These are phyloP conservation scores for Chiua virens DNA, from an alignment of 768 basidiomycete genomes.

Conservation along the genomic window DNA sequence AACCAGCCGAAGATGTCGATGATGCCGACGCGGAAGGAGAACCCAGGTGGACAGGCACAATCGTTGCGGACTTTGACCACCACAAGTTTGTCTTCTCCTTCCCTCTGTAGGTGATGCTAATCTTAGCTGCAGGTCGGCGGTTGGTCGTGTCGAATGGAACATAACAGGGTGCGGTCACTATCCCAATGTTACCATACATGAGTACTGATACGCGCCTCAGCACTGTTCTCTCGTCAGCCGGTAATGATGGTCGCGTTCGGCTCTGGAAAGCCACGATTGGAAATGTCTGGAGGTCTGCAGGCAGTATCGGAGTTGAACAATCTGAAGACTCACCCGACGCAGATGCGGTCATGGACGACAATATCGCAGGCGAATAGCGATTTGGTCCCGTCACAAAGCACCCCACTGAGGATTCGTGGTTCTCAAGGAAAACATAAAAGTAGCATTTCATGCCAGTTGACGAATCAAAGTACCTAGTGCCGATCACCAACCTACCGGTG, in stretches of 20 bases:
- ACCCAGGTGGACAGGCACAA: constrained; percentile 64
- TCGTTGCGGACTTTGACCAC: constrained; percentile 87
- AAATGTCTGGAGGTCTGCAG: constrained; percentile 82
- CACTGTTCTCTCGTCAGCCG: constrained; percentile 79
- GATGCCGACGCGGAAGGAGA: constrained; percentile 45
- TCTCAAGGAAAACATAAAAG: not conserved
- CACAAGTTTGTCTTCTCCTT: constrained; percentile 54
- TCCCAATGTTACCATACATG: not conserved
- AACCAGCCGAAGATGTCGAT: constrained; percentile 50
- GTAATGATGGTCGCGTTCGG: constrained; percentile 79
- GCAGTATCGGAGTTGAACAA: constrained; percentile 80
- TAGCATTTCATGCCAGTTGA: not conserved
- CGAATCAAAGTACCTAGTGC: not conserved
- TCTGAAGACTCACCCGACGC: constrained; percentile 48
- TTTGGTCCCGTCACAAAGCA: not conserved
- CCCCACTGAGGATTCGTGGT: not conserved
- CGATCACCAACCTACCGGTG: not conserved
- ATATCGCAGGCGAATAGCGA: constrained; percentile 33
- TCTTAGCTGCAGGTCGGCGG: constrained; percentile 51
- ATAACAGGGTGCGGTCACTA: constrained; percentile 63
- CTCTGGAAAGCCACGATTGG: constrained; percentile 85
- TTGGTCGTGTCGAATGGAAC: constrained; percentile 93
- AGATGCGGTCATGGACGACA: constrained; percentile 48
- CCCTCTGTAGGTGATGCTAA: constrained; percentile 3
- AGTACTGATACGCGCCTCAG: constrained; percentile 36